Base-by-base conservation (phyloP, 2,329 filamentous ascomycete genomes). In the Claviceps spartinae region DNA sequence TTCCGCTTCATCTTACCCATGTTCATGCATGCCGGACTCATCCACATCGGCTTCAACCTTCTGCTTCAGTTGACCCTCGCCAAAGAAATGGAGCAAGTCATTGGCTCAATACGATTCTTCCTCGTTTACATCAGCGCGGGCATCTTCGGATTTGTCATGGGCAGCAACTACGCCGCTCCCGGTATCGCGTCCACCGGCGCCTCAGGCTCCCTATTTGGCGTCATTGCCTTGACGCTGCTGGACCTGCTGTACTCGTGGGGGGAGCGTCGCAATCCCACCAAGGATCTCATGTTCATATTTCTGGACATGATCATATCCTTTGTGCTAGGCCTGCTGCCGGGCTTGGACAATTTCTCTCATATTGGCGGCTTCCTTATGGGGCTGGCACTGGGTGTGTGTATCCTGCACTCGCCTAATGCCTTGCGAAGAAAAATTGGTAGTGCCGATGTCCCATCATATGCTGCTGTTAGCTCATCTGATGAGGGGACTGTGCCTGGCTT, bases 361-460 rank as follows among this genome's bases (percentile, higher is more conserved):
- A 96, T 98, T 56, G 93, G 93, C 51, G 93, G 93, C 2, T 96
- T 97, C 66, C 69, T 95, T 49, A 95, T 95, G 82, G 93, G 93
- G 1, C 71, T 98, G 6, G 85, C 84, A 0, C 78, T 96, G 1
- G 93, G 93, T 13, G 76, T 97, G 49, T 94, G 84, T 56, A 76
- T 98, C 30, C 74, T 98, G 55, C 89, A 91, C 63, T 96, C 90
- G 3, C 93, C 93, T 2, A 86, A 89, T 57, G 76, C 82, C 1
- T 75, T 96, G 20, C 81, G 89, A 37, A 76, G 83, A 54, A 81
- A 85, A 45, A 85, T 90, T 52, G 86, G 85, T 14, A 73, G 81
- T 46, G 24, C 42, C 45, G 45, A 46, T 9, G 81, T 85, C 22
- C 77, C 82, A 1, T 80, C 86, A 0, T 94, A 94, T 61, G 75